Conservation (phyloP, 2,329 filamentous ascomycete genomes). For the Colletotrichum somersetense region DNA sequence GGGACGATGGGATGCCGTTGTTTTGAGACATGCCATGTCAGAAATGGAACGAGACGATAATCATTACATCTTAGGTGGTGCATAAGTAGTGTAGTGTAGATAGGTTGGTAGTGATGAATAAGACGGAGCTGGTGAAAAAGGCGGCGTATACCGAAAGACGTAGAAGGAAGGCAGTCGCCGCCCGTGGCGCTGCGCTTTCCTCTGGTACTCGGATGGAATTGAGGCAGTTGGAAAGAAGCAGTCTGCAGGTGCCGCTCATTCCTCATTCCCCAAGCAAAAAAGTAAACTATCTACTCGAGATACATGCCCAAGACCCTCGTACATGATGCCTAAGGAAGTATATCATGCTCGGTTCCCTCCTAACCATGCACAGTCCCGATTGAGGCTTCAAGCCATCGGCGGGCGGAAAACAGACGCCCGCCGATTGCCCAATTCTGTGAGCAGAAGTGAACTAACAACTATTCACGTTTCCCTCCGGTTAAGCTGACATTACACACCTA, state of each 20-base stretch:
- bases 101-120: neutral
- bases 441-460: neutral
- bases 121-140: neutral
- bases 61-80: no score
- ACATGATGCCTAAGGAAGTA: neutral
- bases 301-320: neutral
- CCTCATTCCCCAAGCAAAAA: neutral
- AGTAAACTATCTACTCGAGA: no score
- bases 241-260: neutral
- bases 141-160: neutral
- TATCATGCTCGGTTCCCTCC: neutral
- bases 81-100: no score
- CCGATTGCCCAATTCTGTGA: no score
- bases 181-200: neutral
- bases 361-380: neutral
- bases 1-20: neutral
- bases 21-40: conserved; percentile 1
- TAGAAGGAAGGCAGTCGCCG: neutral
- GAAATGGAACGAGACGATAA: neutral
- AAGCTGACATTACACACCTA: neutral
- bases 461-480: neutral
- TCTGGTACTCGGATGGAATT: neutral
- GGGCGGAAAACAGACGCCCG: neutral
- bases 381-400: neutral
- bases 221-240: neutral